Percentiles rank a stretch among this genome's conserved stretches.
Evolutionary conservation across 257 asterid genomes (phyloP).

Genomic region (Fraxinus cuspidata): DNA sequence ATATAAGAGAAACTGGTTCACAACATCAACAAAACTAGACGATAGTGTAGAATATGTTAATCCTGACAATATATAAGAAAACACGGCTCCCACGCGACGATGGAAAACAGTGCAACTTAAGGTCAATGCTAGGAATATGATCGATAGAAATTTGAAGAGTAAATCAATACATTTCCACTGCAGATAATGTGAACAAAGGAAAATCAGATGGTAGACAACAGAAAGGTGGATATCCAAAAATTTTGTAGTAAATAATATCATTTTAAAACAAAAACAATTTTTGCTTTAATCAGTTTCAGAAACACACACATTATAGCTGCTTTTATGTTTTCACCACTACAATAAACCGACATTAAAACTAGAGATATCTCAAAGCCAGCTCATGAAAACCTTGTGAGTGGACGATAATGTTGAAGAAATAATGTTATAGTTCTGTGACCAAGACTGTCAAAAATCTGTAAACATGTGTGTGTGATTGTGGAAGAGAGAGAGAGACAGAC

Average conservation of each 20-base stretch:
- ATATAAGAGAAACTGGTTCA: background rate
- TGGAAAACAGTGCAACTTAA: background rate
- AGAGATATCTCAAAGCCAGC: background rate
- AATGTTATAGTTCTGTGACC: background rate
- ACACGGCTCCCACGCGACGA: too few species aligned
- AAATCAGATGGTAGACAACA: background rate
- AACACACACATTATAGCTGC: background rate
- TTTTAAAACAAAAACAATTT: too few species aligned
- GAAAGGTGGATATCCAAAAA: background rate
- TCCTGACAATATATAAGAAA: background rate
- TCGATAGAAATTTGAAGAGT: background rate
- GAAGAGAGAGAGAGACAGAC: too few species aligned
- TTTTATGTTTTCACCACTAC: background rate
- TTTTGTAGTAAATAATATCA: background rate
- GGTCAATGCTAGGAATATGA: background rate
- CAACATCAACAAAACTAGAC: background rate
- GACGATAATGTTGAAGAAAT: too few species aligned
- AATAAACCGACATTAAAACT: too few species aligned
- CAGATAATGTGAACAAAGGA: background rate
- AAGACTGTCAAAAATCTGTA: background rate
- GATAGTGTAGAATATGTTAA: background rate
- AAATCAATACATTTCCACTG: background rate
- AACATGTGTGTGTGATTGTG: background rate
- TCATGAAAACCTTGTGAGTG: background rate
- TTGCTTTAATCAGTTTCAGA: background rate